A percentile compares a stretch with the other conserved stretches of the same genome.
Evolutionary conservation across 2,329 filamentous ascomycete species (phyloP).

Genomic region (Trichoderma citrinoviride): DNA sequence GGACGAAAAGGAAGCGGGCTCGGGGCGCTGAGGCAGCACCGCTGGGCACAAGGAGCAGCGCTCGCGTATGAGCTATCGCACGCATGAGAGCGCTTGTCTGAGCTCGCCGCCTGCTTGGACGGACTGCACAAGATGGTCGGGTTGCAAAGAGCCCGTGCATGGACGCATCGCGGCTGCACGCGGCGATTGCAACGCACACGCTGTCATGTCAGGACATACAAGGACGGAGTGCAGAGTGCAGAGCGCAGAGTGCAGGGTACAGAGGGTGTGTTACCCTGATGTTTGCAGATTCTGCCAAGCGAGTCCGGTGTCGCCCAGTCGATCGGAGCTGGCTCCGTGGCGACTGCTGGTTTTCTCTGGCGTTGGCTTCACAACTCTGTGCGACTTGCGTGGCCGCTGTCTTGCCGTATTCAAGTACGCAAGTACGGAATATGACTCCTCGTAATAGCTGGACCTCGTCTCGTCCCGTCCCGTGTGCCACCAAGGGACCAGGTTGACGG

Average conservation of each 20-base stretch:
- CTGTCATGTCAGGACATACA: not conserved
- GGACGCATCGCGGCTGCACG: slow-evolving; percentile 7
- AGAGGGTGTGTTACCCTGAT: not conserved
- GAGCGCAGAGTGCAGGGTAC: not conserved
- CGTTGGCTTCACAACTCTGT: not conserved
- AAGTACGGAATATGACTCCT: not conserved
- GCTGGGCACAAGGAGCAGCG: not conserved
- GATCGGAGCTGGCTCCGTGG: not conserved
- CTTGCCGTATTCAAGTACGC: not conserved
- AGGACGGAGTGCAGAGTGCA: not conserved
- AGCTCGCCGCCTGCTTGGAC: not conserved
- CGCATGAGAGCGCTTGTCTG: slow-evolving; percentile 3
- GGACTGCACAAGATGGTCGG: slow-evolving; percentile 7
- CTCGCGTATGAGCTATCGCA: slow-evolving; percentile 7
- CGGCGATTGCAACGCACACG: not conserved
- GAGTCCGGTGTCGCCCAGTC: not conserved
- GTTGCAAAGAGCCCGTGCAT: slow-evolving; percentile 11
- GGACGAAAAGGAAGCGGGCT: not conserved
- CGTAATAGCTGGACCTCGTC: not conserved
- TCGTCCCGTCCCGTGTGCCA: slow-evolving; percentile 18
- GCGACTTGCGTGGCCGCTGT: not conserved
- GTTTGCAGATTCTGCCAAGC: no score
- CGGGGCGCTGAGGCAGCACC: not conserved
- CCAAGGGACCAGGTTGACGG: slow-evolving; percentile 1
- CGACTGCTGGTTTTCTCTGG: not conserved